Percentiles rank a stretch among this genome's conserved stretches.
Conservation (phyloP, 139 green algal species). For the Bryopsis sp. region DNA sequence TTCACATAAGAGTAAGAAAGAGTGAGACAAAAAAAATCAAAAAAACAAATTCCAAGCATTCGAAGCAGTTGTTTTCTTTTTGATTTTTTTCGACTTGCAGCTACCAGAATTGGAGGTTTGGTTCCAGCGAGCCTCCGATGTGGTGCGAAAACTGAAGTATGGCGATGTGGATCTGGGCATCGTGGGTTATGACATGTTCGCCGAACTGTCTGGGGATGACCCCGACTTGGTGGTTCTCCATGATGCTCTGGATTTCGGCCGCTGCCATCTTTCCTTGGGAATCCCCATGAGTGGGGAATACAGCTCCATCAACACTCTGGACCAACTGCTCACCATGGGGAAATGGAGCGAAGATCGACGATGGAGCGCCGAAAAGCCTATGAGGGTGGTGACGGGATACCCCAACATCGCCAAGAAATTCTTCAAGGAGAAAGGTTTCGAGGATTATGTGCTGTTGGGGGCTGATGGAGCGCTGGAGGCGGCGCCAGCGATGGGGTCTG, state of each 20-base stretch:
- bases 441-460: conserved; percentile 74
- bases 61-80: no score
- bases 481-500: conserved; percentile 89
- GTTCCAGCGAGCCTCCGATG: conserved; percentile 93
- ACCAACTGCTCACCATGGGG: conserved; percentile 65
- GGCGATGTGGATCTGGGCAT: conserved; percentile 97
- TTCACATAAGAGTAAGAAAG: no score
- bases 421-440: conserved; percentile 77
- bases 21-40: no score
- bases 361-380: conserved; percentile 65
- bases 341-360: no score
- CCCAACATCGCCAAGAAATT: conserved; percentile 54
- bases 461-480: conserved; percentile 92
- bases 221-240: conserved; percentile 82
- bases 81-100: no score
- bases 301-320: conserved; percentile 54
- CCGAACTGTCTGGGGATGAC: conserved; percentile 62
- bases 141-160: conserved; percentile 85
- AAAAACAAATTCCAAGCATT: no score
- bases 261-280: conserved; percentile 90
- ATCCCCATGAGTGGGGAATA: conserved; percentile 69
- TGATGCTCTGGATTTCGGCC: conserved; percentile 83
- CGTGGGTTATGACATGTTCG: conserved; percentile 94
- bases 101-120: conserved; percentile 92
- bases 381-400: conserved; percentile 63